Conservation (phyloP, 2,329 filamentous ascomycete genomes). For the Hypoxylon sp. region DNA sequence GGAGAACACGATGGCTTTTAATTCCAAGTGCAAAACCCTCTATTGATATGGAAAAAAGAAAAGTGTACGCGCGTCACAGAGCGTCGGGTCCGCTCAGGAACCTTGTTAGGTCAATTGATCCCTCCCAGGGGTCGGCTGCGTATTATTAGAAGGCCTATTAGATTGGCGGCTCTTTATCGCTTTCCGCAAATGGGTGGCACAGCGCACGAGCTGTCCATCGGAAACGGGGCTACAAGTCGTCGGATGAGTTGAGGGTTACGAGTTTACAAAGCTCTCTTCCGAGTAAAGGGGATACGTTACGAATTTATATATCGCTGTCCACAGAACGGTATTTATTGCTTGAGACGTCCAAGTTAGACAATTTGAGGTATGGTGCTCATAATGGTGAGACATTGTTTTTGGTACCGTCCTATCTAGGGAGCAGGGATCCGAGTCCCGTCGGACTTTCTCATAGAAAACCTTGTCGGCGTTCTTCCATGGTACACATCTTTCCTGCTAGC, state of each 20-base stretch:
- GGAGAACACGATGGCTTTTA: background rate
- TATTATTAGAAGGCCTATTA: background rate
- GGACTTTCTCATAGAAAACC: background rate
- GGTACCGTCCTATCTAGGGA: background rate
- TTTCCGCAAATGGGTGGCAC: background rate
- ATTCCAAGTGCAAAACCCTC: background rate
- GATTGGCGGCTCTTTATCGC: conserved; percentile 1
- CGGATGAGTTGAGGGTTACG: background rate
- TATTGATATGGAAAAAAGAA: background rate
- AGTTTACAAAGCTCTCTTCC: background rate
- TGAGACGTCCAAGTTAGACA: background rate
- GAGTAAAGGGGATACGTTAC: background rate
- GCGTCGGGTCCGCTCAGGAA: background rate
- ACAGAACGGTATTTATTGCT: background rate
- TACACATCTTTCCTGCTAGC: background rate
- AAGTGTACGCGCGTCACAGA: conserved; percentile 8
- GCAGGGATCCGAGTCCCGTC: background rate
- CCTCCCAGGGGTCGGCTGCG: conserved; percentile 2
- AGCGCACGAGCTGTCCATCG: background rate
- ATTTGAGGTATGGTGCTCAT: background rate
- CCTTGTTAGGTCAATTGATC: conserved; percentile 1
- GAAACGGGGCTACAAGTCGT: background rate
- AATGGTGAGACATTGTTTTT: background rate
- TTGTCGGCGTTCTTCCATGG: background rate
- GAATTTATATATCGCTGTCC: background rate